Percentiles rank a stretch among this genome's conserved stretches.
Evolutionary conservation across 345 rosid genomes (phyloP).

Genomic region (Linum lewisii): DNA sequence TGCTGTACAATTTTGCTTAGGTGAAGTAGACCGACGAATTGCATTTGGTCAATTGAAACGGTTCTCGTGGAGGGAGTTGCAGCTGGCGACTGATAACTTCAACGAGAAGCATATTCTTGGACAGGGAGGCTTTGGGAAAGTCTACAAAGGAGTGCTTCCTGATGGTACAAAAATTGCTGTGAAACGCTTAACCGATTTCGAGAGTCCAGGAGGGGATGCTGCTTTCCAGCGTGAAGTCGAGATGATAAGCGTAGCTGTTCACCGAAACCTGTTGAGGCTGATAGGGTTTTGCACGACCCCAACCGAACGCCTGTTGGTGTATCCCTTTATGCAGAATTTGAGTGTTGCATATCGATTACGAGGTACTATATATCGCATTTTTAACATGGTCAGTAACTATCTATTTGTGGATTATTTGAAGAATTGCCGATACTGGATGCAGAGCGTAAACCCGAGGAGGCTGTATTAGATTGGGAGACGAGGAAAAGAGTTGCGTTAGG

Average conservation of each 20-base stretch:
- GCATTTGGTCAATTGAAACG: conserved; percentile 89
- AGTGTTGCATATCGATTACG: conserved; percentile 85
- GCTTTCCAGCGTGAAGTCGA: conserved; percentile 96
- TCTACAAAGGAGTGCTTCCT: conserved; percentile 76
- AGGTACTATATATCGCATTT: conserved; percentile 32
- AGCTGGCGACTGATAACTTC: conserved; percentile 78
- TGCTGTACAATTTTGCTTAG: conserved; percentile 28
- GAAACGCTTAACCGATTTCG: conserved; percentile 84
- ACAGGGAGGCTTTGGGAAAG: conserved; percentile 96
- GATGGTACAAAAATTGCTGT: conserved; percentile 81
- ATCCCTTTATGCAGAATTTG: conserved; percentile 89
- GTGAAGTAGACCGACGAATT: conserved; percentile 91
- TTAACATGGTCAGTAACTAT: background rate
- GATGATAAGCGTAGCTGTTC: conserved; percentile 98
- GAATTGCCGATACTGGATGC: conserved; percentile 20
- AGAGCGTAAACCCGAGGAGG: conserved; percentile 75
- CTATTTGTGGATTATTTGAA: background rate
- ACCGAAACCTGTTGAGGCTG: conserved; percentile 69
- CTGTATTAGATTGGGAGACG: conserved; percentile 70
- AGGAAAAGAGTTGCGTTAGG: conserved; percentile 85
- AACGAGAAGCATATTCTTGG: conserved; percentile 82
- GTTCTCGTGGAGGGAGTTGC: conserved; percentile 90
- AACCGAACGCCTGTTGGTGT: conserved; percentile 84
- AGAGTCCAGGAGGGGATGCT: conserved; percentile 87
- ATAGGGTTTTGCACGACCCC: conserved; percentile 94